A percentile compares a stretch with the other conserved stretches of the same genome.
phyloP scores from a whole-genome alignment of 1,284 basidiomycete species.

The Pascua sp. region DNA sequence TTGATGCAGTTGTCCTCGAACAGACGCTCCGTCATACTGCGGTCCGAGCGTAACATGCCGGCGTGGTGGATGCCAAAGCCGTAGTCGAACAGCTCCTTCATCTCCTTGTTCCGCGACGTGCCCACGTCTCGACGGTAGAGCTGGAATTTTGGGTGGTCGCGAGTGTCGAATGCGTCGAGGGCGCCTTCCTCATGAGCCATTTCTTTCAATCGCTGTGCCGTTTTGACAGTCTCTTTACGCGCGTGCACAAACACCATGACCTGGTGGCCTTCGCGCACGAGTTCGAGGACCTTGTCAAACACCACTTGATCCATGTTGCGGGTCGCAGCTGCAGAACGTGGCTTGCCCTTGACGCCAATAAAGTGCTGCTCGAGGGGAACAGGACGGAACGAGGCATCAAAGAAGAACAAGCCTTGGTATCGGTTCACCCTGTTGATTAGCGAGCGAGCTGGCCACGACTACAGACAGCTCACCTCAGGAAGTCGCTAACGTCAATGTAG shows the following conservation, averaged over 20 bases:
- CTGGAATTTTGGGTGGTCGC: conserved; percentile 71
- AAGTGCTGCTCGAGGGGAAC: conserved; percentile 98
- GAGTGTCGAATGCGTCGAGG: conserved; percentile 72
- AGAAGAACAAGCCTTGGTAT: conserved; percentile 92
- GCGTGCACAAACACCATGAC: conserved; percentile 99
- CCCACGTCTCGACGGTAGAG: conserved; percentile 74
- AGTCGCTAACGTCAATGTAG: conserved; percentile 95
- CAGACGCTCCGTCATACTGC: conserved; percentile 93
- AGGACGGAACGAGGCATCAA: conserved; percentile 95
- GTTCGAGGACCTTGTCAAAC: conserved; percentile 72
- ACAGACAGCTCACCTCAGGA: conserved; percentile 63
- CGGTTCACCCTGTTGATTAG: conserved; percentile 68
- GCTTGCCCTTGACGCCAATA: conserved; percentile 90
- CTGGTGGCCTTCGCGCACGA: conserved; percentile 86
- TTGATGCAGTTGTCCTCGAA: conserved; percentile 90
- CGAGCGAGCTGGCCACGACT: not conserved
- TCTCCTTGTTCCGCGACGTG: conserved; percentile 83
- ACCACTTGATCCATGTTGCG: conserved; percentile 86
- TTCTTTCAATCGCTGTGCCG: conserved; percentile 80
- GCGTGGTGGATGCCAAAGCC: conserved; percentile 99
- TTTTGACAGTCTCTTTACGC: conserved; percentile 95
- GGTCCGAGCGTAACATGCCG: conserved; percentile 91
- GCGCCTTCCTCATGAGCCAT: conserved; percentile 70
- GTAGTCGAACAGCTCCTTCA: conserved; percentile 87
- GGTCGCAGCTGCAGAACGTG: conserved; percentile 67